Base-by-base conservation (phyloP, 768 basidiomycete species). In the Lactifluus hygrophoroides region DNA sequence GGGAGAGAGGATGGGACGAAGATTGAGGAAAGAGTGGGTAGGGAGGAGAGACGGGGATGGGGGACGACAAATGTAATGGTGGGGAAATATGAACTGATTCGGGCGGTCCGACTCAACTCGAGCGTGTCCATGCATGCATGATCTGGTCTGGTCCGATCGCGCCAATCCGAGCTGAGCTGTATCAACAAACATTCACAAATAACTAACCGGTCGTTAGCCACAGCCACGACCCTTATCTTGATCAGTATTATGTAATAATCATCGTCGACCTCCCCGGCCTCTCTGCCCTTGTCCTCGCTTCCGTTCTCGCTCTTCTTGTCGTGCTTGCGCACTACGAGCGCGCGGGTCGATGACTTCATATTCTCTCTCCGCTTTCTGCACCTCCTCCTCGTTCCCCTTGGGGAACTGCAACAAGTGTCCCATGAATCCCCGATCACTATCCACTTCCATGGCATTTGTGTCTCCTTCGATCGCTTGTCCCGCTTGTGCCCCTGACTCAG, bases 321-420 rank as follows among this genome's bases (percentile, higher is more conserved):
- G 82, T 25, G 90, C 90, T 48, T 80, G 73, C 23, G 86, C 88
- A 44, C 84, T 78, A 55, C 90, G 72, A 48, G 80, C 79, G 58
- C 90, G 73, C 0, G 90, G 90, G 68, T 93, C 90, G 68, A 93
- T 93, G 27, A 93, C 90, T 71, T 93, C 90, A 66, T 91, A 92
- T 57, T 93, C 90, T 53, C 88, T 72, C 69, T 90, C 86, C 1
- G 88, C 90, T 69, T 90, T 90, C 60, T 69, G 69, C 23, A 77
- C 78, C 71, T 92, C 90, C 65, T 89, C 89, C 23, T 76, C 77
- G 63, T 90, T 82, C 46, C 84, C 89, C 71, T 90, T 90, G 10
- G 88, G 83, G 72, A 92, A 90, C 60, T 79, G 78, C 57, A 93
- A 72, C 27, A 79, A 73, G 67, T 93, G 90, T 5, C 71, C 75